A percentile compares a stretch with the other conserved stretches of the same genome.
Conservation (phyloP, 192 early-diverging fungal genomes). For the Umbelopsis sp. region DNA sequence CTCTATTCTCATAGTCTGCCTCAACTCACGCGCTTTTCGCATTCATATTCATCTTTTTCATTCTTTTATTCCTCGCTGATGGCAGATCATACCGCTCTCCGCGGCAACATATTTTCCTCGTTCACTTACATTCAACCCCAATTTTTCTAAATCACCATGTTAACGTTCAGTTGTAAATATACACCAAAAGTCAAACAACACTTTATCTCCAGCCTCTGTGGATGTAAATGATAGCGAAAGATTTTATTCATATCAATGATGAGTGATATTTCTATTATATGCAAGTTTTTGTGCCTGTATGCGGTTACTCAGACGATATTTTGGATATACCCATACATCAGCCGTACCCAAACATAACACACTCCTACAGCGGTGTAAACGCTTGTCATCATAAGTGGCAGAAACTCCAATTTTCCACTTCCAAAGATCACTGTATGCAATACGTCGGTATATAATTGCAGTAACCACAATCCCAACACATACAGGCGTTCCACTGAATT, state of each 20-base stretch:
- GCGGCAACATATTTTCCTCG: too few relatives aligned
- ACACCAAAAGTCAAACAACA: constrained; percentile 9
- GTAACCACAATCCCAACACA: constrained; percentile 43
- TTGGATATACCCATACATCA: constrained; percentile 43
- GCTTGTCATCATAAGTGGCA: constrained; percentile 82
- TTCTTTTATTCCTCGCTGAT: too few relatives aligned
- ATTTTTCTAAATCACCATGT: not conserved
- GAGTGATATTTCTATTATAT: too few relatives aligned
- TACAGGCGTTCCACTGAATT: constrained; percentile 57
- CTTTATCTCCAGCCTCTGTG: not conserved
- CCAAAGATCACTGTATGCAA: constrained; percentile 57
- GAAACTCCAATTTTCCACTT: constrained; percentile 62
- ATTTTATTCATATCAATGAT: too few relatives aligned
- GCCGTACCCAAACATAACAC: constrained; percentile 66
- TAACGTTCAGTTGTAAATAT: constrained; percentile 24
- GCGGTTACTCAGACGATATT: not conserved
- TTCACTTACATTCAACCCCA: not conserved
- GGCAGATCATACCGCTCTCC: too few relatives aligned
- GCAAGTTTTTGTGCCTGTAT: too few relatives aligned
- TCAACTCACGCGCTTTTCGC: too few relatives aligned
- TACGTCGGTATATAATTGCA: constrained; percentile 61
- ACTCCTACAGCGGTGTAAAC: constrained; percentile 79
- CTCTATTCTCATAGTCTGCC: too few relatives aligned
- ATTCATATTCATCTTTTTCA: too few relatives aligned
- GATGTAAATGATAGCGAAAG: not conserved